Conservation (phyloP, 257 asterid genomes). For the Dorcoceras hygrometricum region DNA sequence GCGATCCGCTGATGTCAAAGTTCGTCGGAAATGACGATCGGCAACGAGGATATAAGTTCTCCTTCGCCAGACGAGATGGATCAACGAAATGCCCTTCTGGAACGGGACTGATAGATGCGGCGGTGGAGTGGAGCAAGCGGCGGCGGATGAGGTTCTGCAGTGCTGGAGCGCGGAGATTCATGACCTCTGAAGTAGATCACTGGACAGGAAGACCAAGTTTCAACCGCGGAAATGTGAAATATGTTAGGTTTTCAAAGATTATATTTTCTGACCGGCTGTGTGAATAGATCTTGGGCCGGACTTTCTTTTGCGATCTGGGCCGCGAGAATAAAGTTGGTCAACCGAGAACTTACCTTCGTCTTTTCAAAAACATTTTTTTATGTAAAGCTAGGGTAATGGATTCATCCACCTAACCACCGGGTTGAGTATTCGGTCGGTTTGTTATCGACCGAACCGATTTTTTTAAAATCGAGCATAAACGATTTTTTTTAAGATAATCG, state of each 20-base stretch:
- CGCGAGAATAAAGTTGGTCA: no score
- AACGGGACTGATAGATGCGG: slow-evolving; percentile 5
- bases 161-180: slow-evolving; percentile 14
- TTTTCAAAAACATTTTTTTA: no score
- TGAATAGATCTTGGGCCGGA: no score
- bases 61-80: not conserved
- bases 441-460: no score
- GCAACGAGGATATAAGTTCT: not conserved
- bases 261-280: not conserved
- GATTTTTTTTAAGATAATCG: no score
- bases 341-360: no score
- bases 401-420: no score
- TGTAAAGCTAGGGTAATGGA: no score
- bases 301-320: no score
- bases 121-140: slow-evolving; percentile 25
- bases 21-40: not conserved
- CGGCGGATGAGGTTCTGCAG: slow-evolving; percentile 30
- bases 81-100: not conserved
- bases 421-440: no score
- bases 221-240: no score
- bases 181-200: slow-evolving; percentile 23
- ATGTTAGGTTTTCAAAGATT: slow-evolving; percentile 23
- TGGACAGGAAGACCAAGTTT: not conserved
- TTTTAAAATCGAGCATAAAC: no score
- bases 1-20: not conserved